Percentiles rank a stretch among this genome's conserved stretches.
These are phyloP conservation scores for Ulmus americana DNA, from an alignment of 331 rosid species.

Conservation along the genomic window DNA sequence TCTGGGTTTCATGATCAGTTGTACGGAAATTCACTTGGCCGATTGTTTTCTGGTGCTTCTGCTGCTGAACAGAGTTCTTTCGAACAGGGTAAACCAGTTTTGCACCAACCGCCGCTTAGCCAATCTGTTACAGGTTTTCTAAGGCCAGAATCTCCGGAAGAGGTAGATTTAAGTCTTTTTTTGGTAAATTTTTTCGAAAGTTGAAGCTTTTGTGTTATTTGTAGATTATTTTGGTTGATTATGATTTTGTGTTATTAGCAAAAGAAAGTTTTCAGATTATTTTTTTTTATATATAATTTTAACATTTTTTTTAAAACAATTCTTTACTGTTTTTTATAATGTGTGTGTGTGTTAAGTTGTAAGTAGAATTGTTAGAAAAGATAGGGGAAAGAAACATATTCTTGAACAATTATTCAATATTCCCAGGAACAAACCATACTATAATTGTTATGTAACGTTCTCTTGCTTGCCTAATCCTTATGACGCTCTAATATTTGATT, in stretches of 20 bases:
- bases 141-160: conserved; percentile 51
- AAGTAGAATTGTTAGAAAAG: not conserved
- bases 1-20: conserved; percentile 10
- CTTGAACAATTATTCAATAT: too few species aligned
- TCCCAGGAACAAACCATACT: too few species aligned
- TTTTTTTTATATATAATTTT: too few species aligned
- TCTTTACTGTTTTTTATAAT: not conserved
- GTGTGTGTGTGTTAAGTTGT: not conserved
- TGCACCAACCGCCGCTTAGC: conserved; percentile 68
- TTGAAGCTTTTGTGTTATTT: not conserved
- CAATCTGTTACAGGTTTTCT: conserved; percentile 49
- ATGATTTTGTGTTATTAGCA: not conserved
- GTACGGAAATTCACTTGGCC: conserved; percentile 15
- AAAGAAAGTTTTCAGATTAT: too few species aligned
- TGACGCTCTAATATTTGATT: not conserved
- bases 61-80: conserved; percentile 24
- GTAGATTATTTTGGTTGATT: not conserved
- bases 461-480: not conserved
- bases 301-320: too few species aligned
- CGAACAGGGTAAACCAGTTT: conserved; percentile 3
- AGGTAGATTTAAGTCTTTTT: conserved; percentile 33
- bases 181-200: not conserved
- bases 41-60: conserved; percentile 33
- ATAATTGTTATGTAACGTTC: not conserved
- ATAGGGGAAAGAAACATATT: not conserved